phyloP scores from a whole-genome alignment of 75 land plant genomes.

The Picea glauca region DNA sequence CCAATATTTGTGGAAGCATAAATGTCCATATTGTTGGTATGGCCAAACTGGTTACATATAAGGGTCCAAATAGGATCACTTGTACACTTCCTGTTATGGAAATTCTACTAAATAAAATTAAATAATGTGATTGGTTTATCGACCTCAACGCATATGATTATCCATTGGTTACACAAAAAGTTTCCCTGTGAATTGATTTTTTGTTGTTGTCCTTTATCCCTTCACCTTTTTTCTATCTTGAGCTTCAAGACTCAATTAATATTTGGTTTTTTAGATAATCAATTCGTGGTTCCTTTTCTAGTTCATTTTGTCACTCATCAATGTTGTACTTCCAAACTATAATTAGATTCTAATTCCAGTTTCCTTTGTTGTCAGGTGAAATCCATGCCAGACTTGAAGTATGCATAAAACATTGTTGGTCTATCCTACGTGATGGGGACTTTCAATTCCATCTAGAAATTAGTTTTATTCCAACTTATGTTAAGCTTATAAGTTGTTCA shows the following conservation, averaged over 20 bases:
- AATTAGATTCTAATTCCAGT: neutral
- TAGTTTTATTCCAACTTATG: no score
- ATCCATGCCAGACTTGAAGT: slow-evolving; percentile 58
- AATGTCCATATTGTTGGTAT: slow-evolving; percentile 77
- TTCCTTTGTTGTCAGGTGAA: slow-evolving; percentile 56
- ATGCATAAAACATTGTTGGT: slow-evolving; percentile 89
- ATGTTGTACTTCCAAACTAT: neutral
- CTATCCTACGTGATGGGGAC: slow-evolving; percentile 71
- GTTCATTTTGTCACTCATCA: neutral
- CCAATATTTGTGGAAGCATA: slow-evolving; percentile 27
- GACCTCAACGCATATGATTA: slow-evolving; percentile 87
- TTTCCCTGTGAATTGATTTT: neutral
- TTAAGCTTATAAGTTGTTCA: no score
- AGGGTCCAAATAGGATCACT: slow-evolving; percentile 79
- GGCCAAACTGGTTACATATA: slow-evolving; percentile 62
- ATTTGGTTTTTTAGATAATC: neutral
- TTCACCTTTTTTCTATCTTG: neutral
- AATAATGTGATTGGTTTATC: slow-evolving; percentile 92
- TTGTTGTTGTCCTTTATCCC: neutral
- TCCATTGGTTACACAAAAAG: slow-evolving; percentile 90
- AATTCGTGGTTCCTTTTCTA: neutral
- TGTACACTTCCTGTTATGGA: slow-evolving; percentile 69
- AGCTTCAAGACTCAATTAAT: neutral
- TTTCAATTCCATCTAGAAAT: no score
- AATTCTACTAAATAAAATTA: slow-evolving; percentile 49